phyloP scores from a whole-genome alignment of 768 basidiomycete species.

The Cyathus striatus region DNA sequence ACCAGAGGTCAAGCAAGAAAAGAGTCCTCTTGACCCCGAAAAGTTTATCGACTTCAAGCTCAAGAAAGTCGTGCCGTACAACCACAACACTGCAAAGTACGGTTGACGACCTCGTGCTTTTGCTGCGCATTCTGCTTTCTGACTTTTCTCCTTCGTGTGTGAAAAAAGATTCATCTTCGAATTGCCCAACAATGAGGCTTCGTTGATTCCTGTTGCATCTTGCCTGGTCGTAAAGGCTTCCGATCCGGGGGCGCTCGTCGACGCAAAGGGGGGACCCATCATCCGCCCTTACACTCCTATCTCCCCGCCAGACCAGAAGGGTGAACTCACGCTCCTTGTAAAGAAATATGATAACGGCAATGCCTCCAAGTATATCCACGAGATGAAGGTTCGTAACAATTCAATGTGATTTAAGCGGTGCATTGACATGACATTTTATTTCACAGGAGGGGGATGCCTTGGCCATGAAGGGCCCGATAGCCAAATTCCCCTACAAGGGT shows the following conservation, averaged over 20 bases:
- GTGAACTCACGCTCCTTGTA: conserved; percentile 75
- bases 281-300: conserved; percentile 92
- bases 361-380: conserved; percentile 79
- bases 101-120: conserved; percentile 10
- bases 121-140: conserved; percentile 1
- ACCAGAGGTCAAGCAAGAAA: conserved; percentile 38
- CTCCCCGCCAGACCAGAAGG: conserved; percentile 68
- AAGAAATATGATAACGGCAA: conserved; percentile 84
- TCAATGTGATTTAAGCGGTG: neutral
- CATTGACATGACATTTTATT: conserved; percentile 1
- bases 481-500: conserved; percentile 87
- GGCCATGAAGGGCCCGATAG: conserved; percentile 85
- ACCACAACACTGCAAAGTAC: conserved; percentile 87
- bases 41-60: conserved; percentile 80
- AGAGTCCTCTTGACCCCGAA: conserved; percentile 70
- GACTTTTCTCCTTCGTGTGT: neutral
- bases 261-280: conserved; percentile 82
- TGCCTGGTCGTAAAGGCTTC: conserved; percentile 76
- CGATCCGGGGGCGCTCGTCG: conserved; percentile 56
- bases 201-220: conserved; percentile 75
- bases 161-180: conserved; percentile 74
- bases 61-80: conserved; percentile 78
- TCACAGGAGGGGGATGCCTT: conserved; percentile 69
- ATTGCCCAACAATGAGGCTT: conserved; percentile 72
- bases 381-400: conserved; percentile 46